These are phyloP conservation scores for Sanguinoderma infundibulare DNA, from an alignment of 1,284 basidiomycete species.

Conservation along the genomic window DNA sequence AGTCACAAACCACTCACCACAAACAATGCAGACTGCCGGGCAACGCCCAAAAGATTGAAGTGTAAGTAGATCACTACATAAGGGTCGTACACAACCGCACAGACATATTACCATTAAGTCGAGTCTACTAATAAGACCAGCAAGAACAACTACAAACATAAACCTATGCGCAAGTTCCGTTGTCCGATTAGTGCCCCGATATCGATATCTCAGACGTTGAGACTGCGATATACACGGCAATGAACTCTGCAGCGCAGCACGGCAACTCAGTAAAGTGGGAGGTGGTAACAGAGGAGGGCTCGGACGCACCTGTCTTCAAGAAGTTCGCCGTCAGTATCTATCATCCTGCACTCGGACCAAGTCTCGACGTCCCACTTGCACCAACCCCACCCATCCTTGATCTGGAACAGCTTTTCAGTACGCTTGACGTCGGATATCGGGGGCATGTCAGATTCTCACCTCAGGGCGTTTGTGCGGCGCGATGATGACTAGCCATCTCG, in stretches of 20 bases:
- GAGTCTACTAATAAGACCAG: no score
- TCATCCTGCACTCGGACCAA: conserved; percentile 54
- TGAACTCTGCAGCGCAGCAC: conserved; percentile 43
- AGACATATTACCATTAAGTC: no score
- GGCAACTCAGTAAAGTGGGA: background rate
- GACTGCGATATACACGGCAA: conserved; percentile 47
- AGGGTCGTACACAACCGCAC: no score
- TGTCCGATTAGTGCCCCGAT: background rate
- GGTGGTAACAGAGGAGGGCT: background rate
- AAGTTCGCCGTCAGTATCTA: conserved; percentile 48
- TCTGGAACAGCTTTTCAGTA: conserved; percentile 41
- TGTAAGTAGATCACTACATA: no score
- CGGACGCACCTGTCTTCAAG: conserved; percentile 56
- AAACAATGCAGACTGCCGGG: no score
- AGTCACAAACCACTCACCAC: no score
- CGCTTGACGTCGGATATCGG: background rate
- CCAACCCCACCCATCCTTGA: conserved; percentile 80
- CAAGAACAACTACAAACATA: background rate
- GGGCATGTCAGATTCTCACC: conserved; percentile 36
- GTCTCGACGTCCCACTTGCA: conserved; percentile 63
- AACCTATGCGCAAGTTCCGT: background rate
- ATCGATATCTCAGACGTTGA: conserved; percentile 21
- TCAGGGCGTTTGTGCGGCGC: conserved; percentile 81
- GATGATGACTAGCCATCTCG: conserved; percentile 66
- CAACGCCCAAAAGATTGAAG: no score